Evolutionary conservation across 768 basidiomycete species (phyloP).

Genomic region (Hygrocybe punicea): DNA sequence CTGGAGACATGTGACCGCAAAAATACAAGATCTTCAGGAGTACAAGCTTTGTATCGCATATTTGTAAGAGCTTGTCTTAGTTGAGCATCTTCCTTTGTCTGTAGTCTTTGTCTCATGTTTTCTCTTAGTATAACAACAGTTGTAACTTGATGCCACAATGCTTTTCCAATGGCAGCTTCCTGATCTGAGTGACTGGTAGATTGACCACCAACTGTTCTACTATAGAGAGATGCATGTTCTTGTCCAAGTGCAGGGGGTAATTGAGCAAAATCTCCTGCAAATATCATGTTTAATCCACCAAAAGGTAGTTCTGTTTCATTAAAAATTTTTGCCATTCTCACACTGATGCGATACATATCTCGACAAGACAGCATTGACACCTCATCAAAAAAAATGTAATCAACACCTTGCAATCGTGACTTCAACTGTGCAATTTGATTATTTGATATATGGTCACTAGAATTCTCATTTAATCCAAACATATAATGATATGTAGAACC

Average conservation of each 20-base stretch:
- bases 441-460: neutral
- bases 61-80: constrained; percentile 28
- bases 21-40: constrained; percentile 30
- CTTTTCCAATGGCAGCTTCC: constrained; percentile 1
- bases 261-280: constrained; percentile 38
- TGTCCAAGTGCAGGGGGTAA: too few species aligned
- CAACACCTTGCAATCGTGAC: constrained; percentile 19
- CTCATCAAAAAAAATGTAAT: constrained; percentile 42
- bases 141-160: constrained; percentile 28
- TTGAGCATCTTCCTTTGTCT: constrained; percentile 24
- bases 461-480: constrained; percentile 3
- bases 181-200: constrained; percentile 8
- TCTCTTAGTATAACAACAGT: constrained; percentile 4
- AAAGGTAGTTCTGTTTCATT: too few species aligned
- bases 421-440: constrained; percentile 6
- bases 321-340: too few species aligned
- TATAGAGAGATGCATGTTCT: too few species aligned
- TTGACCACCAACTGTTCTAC: neutral
- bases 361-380: constrained; percentile 11
- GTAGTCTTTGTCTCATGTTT: constrained; percentile 30
- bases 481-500: constrained; percentile 25
- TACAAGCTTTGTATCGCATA: constrained; percentile 35
- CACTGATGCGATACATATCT: too few species aligned
- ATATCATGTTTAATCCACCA: neutral
- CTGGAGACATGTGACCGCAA: constrained; percentile 20